Conservation (phyloP, 371 early-diverging fungal species). For the Actinomucor elegans region DNA sequence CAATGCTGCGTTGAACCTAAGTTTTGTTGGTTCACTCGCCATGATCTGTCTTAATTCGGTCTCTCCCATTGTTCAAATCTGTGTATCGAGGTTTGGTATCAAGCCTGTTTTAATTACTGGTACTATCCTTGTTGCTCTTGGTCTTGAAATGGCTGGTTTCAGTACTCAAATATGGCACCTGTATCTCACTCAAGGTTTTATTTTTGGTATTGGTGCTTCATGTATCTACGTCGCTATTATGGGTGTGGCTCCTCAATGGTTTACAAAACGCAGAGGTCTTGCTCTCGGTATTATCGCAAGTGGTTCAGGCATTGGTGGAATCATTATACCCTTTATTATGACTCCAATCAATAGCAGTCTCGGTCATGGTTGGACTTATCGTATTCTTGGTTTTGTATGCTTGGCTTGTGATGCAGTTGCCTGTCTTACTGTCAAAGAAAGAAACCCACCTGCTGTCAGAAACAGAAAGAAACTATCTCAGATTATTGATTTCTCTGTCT, state of each 20-base stretch:
- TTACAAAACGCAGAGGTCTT: slow-evolving; percentile 63
- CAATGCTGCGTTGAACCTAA: slow-evolving; percentile 17
- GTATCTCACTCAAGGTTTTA: slow-evolving; percentile 67
- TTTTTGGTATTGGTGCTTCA: slow-evolving; percentile 67
- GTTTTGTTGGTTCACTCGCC: slow-evolving; percentile 39
- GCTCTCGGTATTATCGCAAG: slow-evolving; percentile 75
- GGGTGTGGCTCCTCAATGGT: slow-evolving; percentile 78
- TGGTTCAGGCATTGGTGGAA: slow-evolving; percentile 81
- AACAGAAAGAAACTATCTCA: slow-evolving; percentile 27
- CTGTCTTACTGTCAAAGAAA: slow-evolving; percentile 38
- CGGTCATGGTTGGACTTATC: slow-evolving; percentile 60
- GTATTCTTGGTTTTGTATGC: slow-evolving; percentile 54
- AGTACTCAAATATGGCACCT: slow-evolving; percentile 59
- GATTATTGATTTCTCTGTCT: slow-evolving; percentile 43
- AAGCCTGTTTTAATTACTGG: slow-evolving; percentile 24
- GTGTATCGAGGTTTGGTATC: slow-evolving; percentile 22
- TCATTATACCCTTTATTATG: slow-evolving; percentile 66
- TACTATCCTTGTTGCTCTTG: slow-evolving; percentile 21
- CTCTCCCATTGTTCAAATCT: slow-evolving; percentile 32
- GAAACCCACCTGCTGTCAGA: slow-evolving; percentile 17
- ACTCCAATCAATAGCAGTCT: slow-evolving; percentile 53
- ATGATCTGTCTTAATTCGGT: slow-evolving; percentile 22
- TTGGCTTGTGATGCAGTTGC: slow-evolving; percentile 37
- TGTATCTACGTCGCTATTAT: slow-evolving; percentile 42
- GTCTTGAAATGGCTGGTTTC: slow-evolving; percentile 32